phyloP scores from a whole-genome alignment of 2,329 filamentous ascomycete genomes.

The Xylariaceae sp. region DNA sequence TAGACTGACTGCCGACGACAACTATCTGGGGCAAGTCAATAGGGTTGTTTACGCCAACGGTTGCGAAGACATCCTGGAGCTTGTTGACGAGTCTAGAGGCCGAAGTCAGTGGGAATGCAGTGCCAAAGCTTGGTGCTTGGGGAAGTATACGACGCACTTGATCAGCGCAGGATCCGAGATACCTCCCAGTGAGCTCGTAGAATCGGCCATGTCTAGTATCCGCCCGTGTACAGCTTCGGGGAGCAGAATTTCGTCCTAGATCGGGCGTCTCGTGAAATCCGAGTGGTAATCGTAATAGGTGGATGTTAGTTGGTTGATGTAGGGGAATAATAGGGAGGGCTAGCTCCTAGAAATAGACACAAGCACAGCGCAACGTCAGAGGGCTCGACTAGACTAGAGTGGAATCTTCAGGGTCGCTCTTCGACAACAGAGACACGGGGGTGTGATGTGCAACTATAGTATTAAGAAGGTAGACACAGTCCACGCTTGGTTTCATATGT shows the following conservation, averaged over 20 bases:
- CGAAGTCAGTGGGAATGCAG: slow-evolving; percentile 39
- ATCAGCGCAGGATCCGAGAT: slow-evolving; percentile 72
- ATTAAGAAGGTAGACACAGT: slow-evolving; percentile 27
- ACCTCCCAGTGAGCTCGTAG: slow-evolving; percentile 57
- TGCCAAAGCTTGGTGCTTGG: slow-evolving; percentile 29
- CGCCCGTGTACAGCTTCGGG: background rate
- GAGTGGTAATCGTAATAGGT: background rate
- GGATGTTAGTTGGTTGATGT: background rate
- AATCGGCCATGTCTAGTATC: slow-evolving; percentile 38
- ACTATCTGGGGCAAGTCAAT: slow-evolving; percentile 99
- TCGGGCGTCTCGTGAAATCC: background rate
- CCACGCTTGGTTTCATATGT: slow-evolving; percentile 19
- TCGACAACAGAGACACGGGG: slow-evolving; percentile 1
- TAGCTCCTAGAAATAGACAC: background rate
- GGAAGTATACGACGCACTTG: slow-evolving; percentile 55
- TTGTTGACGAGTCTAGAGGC: slow-evolving; percentile 85
- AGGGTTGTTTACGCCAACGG: slow-evolving; percentile 97
- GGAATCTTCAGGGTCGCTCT: background rate
- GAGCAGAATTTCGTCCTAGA: background rate
- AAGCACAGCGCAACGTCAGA: slow-evolving; percentile 8
- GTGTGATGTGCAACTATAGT: slow-evolving; percentile 6
- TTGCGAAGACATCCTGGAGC: slow-evolving; percentile 98
- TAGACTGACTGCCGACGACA: slow-evolving; percentile 97
- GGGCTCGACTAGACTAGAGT: background rate
- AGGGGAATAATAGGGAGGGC: background rate